Conservation (phyloP, 2,329 filamentous ascomycete genomes). For the Xylariaceae sp. region DNA sequence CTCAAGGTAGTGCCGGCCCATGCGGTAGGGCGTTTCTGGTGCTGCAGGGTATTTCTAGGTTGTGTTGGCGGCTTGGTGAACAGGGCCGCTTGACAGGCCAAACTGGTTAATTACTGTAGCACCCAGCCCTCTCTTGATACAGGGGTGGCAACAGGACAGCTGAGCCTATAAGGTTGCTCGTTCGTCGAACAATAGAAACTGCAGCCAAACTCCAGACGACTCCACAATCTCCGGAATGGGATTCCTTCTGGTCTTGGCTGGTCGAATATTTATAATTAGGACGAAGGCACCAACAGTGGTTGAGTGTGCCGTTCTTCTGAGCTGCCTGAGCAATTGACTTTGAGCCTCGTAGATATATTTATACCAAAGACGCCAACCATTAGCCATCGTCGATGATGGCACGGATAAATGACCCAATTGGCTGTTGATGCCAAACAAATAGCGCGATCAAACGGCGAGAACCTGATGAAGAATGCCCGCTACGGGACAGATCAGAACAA, state of each 20-base stretch:
- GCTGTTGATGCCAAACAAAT: neutral
- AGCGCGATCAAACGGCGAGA: slow-evolving; percentile 10
- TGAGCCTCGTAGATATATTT: neutral
- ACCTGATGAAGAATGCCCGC: slow-evolving; percentile 21
- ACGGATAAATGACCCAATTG: neutral
- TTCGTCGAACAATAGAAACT: slow-evolving; percentile 38
- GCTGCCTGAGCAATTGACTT: neutral
- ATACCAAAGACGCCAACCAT: no score
- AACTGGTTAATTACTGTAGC: slow-evolving; percentile 34
- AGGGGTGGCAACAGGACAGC: slow-evolving; percentile 32
- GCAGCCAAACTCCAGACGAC: slow-evolving; percentile 41
- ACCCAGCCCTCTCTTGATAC: slow-evolving; percentile 25
- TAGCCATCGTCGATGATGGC: neutral
- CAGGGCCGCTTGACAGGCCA: slow-evolving; percentile 35
- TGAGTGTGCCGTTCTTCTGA: neutral
- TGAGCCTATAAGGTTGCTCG: slow-evolving; percentile 37
- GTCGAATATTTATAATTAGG: slow-evolving; percentile 22
- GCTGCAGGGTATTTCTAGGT: slow-evolving; percentile 28
- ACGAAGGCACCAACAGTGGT: neutral
- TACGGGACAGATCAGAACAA: slow-evolving; percentile 18
- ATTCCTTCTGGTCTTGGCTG: slow-evolving; percentile 20
- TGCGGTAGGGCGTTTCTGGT: slow-evolving; percentile 38
- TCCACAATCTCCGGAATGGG: slow-evolving; percentile 34
- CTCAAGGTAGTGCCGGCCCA: slow-evolving; percentile 32
- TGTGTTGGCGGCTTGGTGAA: slow-evolving; percentile 22